Evolutionary conservation across 306 rosid genomes (phyloP).

Genomic region (Pyrus bretschneideri): DNA sequence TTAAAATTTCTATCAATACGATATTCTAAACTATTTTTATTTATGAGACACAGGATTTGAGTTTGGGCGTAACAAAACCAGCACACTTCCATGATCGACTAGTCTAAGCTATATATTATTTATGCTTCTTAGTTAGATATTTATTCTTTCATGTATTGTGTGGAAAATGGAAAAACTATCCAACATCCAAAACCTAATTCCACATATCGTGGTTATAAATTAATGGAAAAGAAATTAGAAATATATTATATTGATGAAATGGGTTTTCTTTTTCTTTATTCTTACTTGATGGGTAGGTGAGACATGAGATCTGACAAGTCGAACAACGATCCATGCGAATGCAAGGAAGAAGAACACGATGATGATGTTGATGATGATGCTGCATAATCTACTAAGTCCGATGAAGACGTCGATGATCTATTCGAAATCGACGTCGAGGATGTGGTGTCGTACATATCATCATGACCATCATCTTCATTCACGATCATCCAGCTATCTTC

Average conservation of each 20-base stretch:
- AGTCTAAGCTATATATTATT: too few species aligned
- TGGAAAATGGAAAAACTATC: not conserved
- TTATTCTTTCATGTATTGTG: too few species aligned
- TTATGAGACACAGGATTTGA: too few species aligned
- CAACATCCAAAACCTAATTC: not conserved
- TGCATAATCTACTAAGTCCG: constrained; percentile 35
- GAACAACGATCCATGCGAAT: constrained; percentile 30
- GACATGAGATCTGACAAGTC: constrained; percentile 42
- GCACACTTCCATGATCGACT: too few species aligned
- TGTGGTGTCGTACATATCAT: not conserved
- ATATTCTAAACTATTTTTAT: too few species aligned
- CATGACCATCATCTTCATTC: constrained; percentile 14
- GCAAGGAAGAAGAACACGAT: not conserved
- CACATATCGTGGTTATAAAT: not conserved
- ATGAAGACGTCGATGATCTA: constrained; percentile 23
- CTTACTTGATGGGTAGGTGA: constrained; percentile 47
- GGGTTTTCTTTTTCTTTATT: not conserved
- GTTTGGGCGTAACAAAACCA: too few species aligned
- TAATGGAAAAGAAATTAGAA: not conserved
- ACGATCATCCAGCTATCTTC: constrained; percentile 10
- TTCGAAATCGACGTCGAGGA: constrained; percentile 10
- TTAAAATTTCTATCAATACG: too few species aligned
- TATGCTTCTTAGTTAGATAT: too few species aligned
- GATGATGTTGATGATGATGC: constrained; percentile 23
- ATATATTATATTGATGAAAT: not conserved